Base-by-base conservation (phyloP, 179 eudicot species). In the Beta macrorhiza region DNA sequence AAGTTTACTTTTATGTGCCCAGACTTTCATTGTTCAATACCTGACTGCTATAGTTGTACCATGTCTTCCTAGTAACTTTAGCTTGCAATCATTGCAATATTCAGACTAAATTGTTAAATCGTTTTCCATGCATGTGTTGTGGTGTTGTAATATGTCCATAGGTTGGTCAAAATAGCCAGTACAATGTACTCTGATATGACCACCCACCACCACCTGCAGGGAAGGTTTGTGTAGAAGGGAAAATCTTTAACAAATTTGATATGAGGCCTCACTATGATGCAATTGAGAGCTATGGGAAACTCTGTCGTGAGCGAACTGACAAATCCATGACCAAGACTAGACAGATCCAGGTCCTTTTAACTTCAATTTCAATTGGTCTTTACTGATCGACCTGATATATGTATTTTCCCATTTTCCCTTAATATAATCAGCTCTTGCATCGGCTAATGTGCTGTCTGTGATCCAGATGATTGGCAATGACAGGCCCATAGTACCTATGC, bases 261-360 rank as follows among this genome's bases (percentile, higher is more conserved):
- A 90, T 94, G 94, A 91, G 86, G 88, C 97, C 97, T 84, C 96
- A 93, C 73, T 79, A 77, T 72, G 93, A 91, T 80, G 89, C 88
- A 75, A 88, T 93, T 47, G 97, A 92, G 71, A 91, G 90, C 83
- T 94, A 94, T 72, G 92, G 92, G 71, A 89, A 86, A 85, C 89
- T 90, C 58, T 94, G 98, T 80, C 93, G 97, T 68, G 96, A 94
- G 77, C 86, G 98, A 77, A 94, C 91, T 10, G 87, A 85, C 78
- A 93, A 90, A 75, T 93, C 83, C 83, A 88, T 84, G 86, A 89
- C 91, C 1, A 93, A 86, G 87, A 88, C 83, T 76, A 89, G 97
- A 84, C 95, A 94, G 83, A 91, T 87, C 81, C 93, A 90, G 97
- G 98, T 93, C 12, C 57, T 70, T 75, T 19, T 77, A 55, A 17